phyloP scores from a whole-genome alignment of 2,329 filamentous ascomycete species.

The Colletotrichum filicis region DNA sequence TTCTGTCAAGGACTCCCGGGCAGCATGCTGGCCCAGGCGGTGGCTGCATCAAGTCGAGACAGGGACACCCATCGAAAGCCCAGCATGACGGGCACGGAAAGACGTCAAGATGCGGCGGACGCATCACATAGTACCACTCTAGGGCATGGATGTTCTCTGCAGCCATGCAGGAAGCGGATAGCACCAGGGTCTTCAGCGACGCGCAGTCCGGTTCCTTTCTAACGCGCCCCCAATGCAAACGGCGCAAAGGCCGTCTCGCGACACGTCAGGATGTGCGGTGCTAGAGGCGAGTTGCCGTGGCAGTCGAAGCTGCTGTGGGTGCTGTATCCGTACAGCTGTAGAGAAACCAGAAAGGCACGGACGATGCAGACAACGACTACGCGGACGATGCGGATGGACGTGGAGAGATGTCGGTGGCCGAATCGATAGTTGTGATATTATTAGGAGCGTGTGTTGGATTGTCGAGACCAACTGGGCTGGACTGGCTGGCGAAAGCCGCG shows the following conservation, averaged over 20 bases:
- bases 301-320: neutral
- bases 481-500: conserved; percentile 19
- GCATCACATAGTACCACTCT: conserved; percentile 5
- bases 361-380: neutral
- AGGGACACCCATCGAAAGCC: conserved; percentile 25
- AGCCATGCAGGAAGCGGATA: neutral
- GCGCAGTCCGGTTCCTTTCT: neutral
- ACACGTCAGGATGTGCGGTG: neutral
- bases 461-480: conserved; percentile 8
- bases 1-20: conserved; percentile 11
- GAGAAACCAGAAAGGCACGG: neutral
- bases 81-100: conserved; percentile 17
- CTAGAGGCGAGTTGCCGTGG: neutral
- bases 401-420: neutral
- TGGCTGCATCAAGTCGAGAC: conserved; percentile 11
- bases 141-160: neutral
- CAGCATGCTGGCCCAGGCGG: conserved; percentile 6
- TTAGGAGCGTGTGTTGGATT: conserved; percentile 8
- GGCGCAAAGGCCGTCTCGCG: neutral
- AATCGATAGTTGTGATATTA: conserved; percentile 26
- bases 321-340: too few relatives aligned
- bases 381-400: neutral
- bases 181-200: neutral
- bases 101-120: conserved; percentile 1
- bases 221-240: neutral